Evolutionary conservation across 495 filamentous ascomycete species (phyloP), one percentile per base, ranked within the genome.

Genomic region (Evansstolkia leycettana): DNA sequence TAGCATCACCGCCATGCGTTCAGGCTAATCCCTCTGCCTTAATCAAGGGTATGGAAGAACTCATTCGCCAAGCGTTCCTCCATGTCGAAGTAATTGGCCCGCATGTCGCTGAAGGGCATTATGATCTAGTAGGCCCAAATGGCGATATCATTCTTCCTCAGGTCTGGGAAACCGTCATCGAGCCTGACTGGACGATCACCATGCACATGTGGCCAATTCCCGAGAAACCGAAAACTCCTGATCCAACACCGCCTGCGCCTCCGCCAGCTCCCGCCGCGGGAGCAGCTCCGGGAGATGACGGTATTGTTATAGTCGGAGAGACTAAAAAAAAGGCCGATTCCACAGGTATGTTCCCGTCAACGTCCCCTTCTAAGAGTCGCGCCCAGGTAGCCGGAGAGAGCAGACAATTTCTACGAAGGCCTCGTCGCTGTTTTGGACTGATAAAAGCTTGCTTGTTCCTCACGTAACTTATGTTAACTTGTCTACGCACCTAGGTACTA

Each of bases 141-240:
- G 81, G 80, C 37, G 83, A 89, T 45, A 90, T 93, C 45, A 85
- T 93, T 43, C 75, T 93, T 14, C 84, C 84, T 5, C 74, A 82
- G 40, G 76, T 90, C 6, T 93, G 84, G 84, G 84, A 90, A 39
- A 84, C 75, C 35, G 76, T 86, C 31, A 61, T 93, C 29, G 73
- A 90, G 56, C 85, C 85, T 5, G 84, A 88, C 52, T 93, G 84
- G 84, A 67, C 72, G 26, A 80, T 95, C 47, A 87, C 78, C 2
- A 94, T 94, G 89, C 83, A 92, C 43, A 90, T 94, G 85, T 95
- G 88, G 88, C 87, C 89, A 4, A 81, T 94, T 67, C 75, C 72
- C 3, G 77, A 78, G 43, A 67, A 68, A 35, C 64, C 65, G 10
- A 64, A 64, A 32, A 52, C 53, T 11, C 51, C 59, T 6, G 63